Conservation (phyloP, 2,329 filamentous ascomycete genomes). For the Xylariaceae sp. region DNA sequence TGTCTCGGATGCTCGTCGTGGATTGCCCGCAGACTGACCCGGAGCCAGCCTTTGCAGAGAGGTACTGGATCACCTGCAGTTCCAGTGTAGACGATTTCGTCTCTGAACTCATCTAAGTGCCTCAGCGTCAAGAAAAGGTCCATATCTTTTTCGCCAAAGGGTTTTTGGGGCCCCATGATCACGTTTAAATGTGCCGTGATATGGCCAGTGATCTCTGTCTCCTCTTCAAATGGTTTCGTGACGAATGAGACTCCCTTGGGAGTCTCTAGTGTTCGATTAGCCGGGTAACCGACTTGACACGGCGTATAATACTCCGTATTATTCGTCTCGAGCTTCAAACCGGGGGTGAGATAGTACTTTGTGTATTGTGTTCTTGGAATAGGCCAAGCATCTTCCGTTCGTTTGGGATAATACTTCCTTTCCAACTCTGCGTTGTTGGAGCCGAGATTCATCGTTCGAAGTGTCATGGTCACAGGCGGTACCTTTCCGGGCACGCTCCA, state of each 20-base stretch:
- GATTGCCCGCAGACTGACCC: conserved; percentile 51
- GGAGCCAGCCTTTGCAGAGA: conserved; percentile 59
- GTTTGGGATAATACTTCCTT: conserved; percentile 43
- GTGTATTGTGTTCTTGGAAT: conserved; percentile 61
- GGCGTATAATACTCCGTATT: conserved; percentile 24
- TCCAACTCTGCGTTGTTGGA: conserved; percentile 60
- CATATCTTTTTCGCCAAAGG: conserved; percentile 44
- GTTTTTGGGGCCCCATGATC: conserved; percentile 53
- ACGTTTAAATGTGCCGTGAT: conserved; percentile 60
- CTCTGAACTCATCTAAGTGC: conserved; percentile 48
- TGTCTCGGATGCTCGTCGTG: conserved; percentile 47
- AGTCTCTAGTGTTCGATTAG: conserved; percentile 52
- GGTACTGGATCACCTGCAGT: conserved; percentile 60
- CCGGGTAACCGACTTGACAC: conserved; percentile 51
- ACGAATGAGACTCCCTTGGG: conserved; percentile 53
- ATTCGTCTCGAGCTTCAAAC: conserved; percentile 37
- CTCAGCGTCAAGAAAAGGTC: conserved; percentile 60
- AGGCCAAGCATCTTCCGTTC: conserved; percentile 61
- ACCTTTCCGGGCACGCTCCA: conserved; percentile 55
- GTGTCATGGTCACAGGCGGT: conserved; percentile 53
- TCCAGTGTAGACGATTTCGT: conserved; percentile 60
- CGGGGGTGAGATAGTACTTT: conserved; percentile 52
- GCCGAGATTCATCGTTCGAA: conserved; percentile 62
- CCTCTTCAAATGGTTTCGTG: conserved; percentile 51
- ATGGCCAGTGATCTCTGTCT: conserved; percentile 67